phyloP scores from a whole-genome alignment of 305 asterid species.

The Fraxinus baroniana region DNA sequence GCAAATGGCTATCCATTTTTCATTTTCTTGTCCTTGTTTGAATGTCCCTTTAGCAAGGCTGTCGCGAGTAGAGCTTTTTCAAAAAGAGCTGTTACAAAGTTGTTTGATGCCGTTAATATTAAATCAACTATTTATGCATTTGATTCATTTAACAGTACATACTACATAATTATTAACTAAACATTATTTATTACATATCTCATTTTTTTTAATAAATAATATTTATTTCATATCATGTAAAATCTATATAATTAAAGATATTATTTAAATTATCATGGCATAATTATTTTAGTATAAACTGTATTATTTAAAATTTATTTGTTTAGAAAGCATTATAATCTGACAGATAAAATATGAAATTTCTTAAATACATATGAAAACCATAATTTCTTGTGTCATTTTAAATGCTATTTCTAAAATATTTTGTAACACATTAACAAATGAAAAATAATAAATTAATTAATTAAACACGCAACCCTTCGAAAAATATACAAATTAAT shows the following conservation, averaged over 20 bases:
- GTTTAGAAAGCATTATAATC: background rate
- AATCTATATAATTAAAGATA: background rate
- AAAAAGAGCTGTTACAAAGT: background rate
- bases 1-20: background rate
- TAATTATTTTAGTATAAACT: background rate
- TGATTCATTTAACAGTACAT: background rate
- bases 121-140: background rate
- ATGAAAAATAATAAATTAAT: background rate
- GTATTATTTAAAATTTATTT: background rate
- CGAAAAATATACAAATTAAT: background rate
- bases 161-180: background rate
- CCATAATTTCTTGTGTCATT: background rate
- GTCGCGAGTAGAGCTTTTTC: background rate
- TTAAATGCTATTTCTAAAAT: background rate
- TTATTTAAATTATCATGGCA: background rate
- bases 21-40: background rate
- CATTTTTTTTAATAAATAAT: background rate
- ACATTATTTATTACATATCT: background rate
- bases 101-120: background rate
- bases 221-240: background rate
- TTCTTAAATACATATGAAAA: background rate
- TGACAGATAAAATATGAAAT: background rate
- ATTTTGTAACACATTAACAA: background rate
- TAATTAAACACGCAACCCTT: background rate
- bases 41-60: background rate